These are phyloP conservation scores for Phytophthora litchii DNA, from an alignment of 352 stramenopile genomes.

Conservation along the genomic window DNA sequence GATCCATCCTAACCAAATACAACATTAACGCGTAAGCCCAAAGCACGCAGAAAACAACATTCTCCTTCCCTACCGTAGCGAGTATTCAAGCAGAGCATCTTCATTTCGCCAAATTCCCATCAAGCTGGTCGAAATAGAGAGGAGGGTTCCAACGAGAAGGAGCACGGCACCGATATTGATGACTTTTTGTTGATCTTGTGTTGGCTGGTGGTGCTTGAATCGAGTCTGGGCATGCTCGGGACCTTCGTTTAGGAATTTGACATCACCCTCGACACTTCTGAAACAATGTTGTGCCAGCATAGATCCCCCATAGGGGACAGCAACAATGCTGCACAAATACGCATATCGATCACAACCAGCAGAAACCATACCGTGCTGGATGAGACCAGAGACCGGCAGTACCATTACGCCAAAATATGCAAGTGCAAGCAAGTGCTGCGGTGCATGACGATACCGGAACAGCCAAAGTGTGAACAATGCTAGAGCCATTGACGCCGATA, in stretches of 20 bases:
- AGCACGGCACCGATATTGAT: neutral
- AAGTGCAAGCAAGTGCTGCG: conserved; percentile 39
- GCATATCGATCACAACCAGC: conserved; percentile 63
- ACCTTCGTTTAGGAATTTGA: conserved; percentile 1
- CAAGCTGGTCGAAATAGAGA: conserved; percentile 34
- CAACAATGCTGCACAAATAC: conserved; percentile 57
- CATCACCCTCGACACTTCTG: neutral
- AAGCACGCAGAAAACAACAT: too few relatives aligned
- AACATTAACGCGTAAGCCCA: neutral
- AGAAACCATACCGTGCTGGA: conserved; percentile 75
- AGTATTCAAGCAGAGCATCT: conserved; percentile 40
- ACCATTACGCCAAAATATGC: conserved; percentile 53
- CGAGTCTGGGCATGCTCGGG: conserved; percentile 1
- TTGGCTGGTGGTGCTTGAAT: conserved; percentile 5
- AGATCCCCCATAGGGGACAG: conserved; percentile 46
- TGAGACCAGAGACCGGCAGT: conserved; percentile 62
- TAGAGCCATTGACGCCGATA: conserved; percentile 17
- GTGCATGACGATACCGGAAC: conserved; percentile 19
- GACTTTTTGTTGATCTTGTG: conserved; percentile 1
- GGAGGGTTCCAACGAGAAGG: conserved; percentile 16
- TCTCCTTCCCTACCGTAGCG: conserved; percentile 28
- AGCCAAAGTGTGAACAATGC: conserved; percentile 24
- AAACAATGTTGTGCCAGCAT: conserved; percentile 26
- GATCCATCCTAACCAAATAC: conserved; percentile 40
- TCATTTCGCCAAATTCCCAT: conserved; percentile 46